Base-by-base conservation (phyloP, 768 basidiomycete species). In the Calocybe gangraenosa region DNA sequence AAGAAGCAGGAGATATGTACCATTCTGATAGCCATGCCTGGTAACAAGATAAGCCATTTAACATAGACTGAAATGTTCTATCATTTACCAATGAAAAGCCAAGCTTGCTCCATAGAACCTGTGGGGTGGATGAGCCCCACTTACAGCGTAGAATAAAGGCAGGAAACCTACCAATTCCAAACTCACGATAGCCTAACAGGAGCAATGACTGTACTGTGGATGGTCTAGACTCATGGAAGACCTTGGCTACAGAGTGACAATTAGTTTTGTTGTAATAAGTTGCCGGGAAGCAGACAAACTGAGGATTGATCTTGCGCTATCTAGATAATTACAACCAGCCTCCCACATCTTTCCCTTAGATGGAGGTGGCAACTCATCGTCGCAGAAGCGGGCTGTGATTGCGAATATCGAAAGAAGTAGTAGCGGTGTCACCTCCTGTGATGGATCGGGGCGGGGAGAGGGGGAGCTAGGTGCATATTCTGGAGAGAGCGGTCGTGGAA, bases 161-260 rank as follows among this genome's bases (percentile, higher is more conserved):
- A 19, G 10, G 22, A 22, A 25, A 19, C 58, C 7, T 50, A 66
- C 68, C 89, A 28, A 90, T 83, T 11, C 92, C 92, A 58, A 92
- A 86, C 66, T 93, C 90, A 4, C 90, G 77, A 59, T 88, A 80
- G 0, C 87, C 87, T 10, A 92, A 64, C 10, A 94, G 74, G 35
- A 94, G 69, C 11, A 93, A 62, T 1, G 90, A 76, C 58, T 94
- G 92, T 18, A 88, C 87, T 0, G 87, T 88, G 3, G 88, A 83
- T 25, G 81, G 76, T 23, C 84, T 72, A 43, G 79, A 82, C 40
- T 75, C 75, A 49, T 87, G 82, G 43, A 82, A 82, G 9, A 82
- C 71, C 52, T 78, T 71, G 42, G 78, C 79, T 88, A 55, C 3
- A 18, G 42, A 21, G 7, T 21, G 7, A 32, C 33, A 11, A 40